Conservation (phyloP, 495 filamentous ascomycete genomes). For the Annulohypoxylon moriforme region DNA sequence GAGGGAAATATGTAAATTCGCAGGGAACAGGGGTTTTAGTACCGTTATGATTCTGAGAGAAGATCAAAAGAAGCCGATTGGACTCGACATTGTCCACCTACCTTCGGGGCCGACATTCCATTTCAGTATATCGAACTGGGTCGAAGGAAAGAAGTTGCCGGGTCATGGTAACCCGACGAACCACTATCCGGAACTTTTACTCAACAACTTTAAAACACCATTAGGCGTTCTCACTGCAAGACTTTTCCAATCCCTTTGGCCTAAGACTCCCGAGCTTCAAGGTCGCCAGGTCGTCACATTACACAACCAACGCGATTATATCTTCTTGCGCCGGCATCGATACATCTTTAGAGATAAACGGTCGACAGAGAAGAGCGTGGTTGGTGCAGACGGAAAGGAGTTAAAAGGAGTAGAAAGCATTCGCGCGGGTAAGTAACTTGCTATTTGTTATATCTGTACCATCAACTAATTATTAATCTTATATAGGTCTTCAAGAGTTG, state of each 20-base stretch:
- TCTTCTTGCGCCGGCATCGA: constrained; percentile 88
- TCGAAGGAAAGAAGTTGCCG: constrained; percentile 82
- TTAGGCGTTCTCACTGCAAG: constrained; percentile 90
- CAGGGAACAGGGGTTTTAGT: constrained; percentile 81
- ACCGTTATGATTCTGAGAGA: constrained; percentile 84
- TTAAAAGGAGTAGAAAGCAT: constrained; percentile 85
- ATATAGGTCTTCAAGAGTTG: constrained; percentile 46
- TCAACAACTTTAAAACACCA: constrained; percentile 96
- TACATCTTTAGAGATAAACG: constrained; percentile 93
- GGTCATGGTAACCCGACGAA: constrained; percentile 90
- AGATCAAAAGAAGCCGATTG: constrained; percentile 81
- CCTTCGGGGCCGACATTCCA: constrained; percentile 89
- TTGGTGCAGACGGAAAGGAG: constrained; percentile 87
- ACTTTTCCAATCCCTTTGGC: constrained; percentile 85
- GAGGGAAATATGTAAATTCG: constrained; percentile 88
- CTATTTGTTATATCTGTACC: neutral
- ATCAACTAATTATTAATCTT: constrained; percentile 1
- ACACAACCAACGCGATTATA: constrained; percentile 96
- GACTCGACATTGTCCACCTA: constrained; percentile 83
- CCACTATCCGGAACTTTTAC: constrained; percentile 91
- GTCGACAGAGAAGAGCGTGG: constrained; percentile 84
- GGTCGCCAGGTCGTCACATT: constrained; percentile 87
- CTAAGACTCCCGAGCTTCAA: constrained; percentile 79
- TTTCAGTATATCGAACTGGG: constrained; percentile 80
- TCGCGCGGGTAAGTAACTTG: constrained; percentile 68